These are phyloP conservation scores for Plantago ovata DNA, from an alignment of 257 asterid species.

Conservation along the genomic window DNA sequence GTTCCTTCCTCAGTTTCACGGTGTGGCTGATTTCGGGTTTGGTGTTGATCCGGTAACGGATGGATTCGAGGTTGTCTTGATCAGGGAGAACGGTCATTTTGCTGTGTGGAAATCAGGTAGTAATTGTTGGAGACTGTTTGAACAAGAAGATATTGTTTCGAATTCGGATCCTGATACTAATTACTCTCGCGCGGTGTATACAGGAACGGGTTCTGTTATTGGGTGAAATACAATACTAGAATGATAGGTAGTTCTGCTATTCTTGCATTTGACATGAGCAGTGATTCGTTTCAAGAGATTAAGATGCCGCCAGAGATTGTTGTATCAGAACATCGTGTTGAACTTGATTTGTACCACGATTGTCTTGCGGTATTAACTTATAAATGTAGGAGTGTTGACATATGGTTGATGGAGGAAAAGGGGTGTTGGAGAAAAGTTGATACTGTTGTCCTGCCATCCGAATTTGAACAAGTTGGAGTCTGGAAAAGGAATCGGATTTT, in stretches of 20 bases:
- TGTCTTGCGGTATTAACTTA: not conserved
- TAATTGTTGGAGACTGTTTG: not conserved
- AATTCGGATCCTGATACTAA: not conserved
- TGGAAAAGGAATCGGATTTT: not conserved
- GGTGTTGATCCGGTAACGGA: not conserved
- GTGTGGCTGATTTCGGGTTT: not conserved
- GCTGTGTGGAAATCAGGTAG: not conserved
- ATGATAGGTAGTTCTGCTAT: not conserved
- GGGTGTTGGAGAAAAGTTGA: not conserved
- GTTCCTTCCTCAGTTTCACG: too few species aligned
- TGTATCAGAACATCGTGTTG: not conserved
- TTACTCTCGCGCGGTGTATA: not conserved
- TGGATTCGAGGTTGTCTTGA: not conserved
- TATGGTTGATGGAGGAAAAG: not conserved
- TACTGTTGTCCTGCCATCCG: not conserved
- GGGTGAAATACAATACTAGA: not conserved
- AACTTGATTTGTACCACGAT: not conserved
- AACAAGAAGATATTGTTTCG: not conserved
- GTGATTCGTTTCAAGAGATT: not conserved
- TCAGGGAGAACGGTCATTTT: not conserved
- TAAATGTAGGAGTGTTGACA: not conserved
- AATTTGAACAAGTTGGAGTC: not conserved
- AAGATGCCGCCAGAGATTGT: not conserved
- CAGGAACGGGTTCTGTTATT: not conserved
- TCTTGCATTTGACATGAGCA: not conserved